A percentile compares a stretch with the other conserved stretches of the same genome.
phyloP scores from a whole-genome alignment of 164 flowering plant species.

The Platanus orientalis region DNA sequence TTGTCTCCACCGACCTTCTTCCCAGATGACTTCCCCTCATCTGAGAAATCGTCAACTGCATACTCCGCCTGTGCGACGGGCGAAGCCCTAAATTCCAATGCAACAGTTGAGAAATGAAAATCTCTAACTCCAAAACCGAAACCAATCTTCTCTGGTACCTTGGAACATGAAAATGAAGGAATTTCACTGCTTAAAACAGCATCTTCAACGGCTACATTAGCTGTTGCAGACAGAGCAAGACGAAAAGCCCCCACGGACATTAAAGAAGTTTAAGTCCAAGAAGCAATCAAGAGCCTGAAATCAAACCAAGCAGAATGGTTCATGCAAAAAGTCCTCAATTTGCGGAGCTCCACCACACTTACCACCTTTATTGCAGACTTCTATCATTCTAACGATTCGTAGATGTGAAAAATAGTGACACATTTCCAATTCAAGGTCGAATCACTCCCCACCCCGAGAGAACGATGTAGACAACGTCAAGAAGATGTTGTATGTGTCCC shows the following conservation, averaged over 20 bases:
- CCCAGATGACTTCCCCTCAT: constrained; percentile 29
- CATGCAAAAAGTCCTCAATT: no score
- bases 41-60: constrained; percentile 41
- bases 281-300: no score
- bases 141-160: constrained; percentile 5
- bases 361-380: no score
- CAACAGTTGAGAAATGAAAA: constrained; percentile 32
- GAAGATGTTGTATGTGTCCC: no score
- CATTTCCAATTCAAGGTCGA: no score
- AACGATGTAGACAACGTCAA: no score
- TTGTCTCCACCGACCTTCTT: constrained; percentile 16
- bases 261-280: constrained; percentile 20
- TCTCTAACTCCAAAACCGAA: constrained; percentile 18
- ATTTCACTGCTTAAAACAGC: background rate
- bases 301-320: no score
- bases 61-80: constrained; percentile 26
- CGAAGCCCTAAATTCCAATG: constrained; percentile 34
- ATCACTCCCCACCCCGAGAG: no score
- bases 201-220: background rate
- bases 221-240: constrained; percentile 1
- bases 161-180: background rate
- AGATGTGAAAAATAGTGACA: no score
- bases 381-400: no score
- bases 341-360: no score
- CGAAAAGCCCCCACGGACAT: constrained; percentile 13